These are phyloP conservation scores for Acacia pycnantha DNA, from an alignment of 331 rosid species.

Conservation along the genomic window DNA sequence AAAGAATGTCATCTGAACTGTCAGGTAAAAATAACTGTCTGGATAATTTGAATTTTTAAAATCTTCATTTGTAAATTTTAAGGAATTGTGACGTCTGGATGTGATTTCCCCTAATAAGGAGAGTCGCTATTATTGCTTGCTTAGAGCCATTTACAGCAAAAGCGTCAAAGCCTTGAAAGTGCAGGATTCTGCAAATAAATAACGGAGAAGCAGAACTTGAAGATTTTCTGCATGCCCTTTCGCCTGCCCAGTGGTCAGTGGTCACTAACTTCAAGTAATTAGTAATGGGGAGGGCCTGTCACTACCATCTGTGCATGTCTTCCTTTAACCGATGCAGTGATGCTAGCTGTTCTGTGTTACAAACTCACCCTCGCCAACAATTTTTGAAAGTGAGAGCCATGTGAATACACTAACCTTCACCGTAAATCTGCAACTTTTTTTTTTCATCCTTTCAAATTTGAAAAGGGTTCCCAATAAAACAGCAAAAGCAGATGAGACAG, in stretches of 20 bases:
- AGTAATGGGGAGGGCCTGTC: not conserved
- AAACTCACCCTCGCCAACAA: not conserved
- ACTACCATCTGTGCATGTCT: not conserved
- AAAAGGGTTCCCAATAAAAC: not conserved
- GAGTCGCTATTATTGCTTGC: not conserved
- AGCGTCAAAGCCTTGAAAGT: not conserved
- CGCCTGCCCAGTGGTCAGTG: not conserved
- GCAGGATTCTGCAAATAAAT: not conserved
- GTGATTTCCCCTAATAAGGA: not conserved
- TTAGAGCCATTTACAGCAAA: not conserved
- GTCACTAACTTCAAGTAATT: not conserved
- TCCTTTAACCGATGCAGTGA: not conserved
- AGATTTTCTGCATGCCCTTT: not conserved
- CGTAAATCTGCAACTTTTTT: not conserved
- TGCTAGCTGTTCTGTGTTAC: not conserved
- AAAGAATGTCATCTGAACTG: not conserved
- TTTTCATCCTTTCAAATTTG: not conserved
- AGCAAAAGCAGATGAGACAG: conserved; percentile 9
- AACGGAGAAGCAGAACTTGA: not conserved
- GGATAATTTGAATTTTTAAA: not conserved
- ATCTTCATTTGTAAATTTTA: not conserved
- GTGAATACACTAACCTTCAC: not conserved
- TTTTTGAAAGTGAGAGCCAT: not conserved
- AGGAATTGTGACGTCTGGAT: not conserved
- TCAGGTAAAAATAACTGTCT: not conserved